Conservation (phyloP, 2,329 filamentous ascomycete genomes). For the Hymenotorrendiella dingleyae region DNA sequence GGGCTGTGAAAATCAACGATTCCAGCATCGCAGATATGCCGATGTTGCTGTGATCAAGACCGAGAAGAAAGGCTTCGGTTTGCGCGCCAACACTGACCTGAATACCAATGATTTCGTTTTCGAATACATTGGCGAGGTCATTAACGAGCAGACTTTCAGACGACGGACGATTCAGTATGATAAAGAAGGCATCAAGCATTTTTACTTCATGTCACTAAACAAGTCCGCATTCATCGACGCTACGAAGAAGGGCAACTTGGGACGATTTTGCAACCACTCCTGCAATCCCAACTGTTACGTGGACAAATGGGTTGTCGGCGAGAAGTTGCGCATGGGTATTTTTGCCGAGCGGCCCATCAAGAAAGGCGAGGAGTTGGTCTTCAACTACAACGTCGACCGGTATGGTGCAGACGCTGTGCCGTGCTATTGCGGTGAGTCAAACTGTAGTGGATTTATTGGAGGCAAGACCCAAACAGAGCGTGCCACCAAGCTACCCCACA, state of each 20-base stretch:
- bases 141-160: conserved; percentile 85
- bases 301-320: conserved; percentile 98
- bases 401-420: conserved; percentile 96
- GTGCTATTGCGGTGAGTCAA: conserved; percentile 91
- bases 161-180: conserved; percentile 91
- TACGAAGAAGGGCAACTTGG: conserved; percentile 92
- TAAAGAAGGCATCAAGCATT: conserved; percentile 94
- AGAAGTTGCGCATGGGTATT: conserved; percentile 97
- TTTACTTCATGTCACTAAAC: conserved; percentile 99
- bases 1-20: conserved; percentile 89
- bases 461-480: conserved; percentile 97
- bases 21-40: conserved; percentile 85
- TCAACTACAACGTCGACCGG: conserved; percentile 99
- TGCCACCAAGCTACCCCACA: conserved; percentile 82
- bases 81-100: conserved; percentile 74
- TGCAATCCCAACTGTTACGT: conserved; percentile 99
- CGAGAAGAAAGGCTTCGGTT: conserved; percentile 92
- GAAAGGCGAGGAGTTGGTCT: conserved; percentile 90
- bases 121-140: conserved; percentile 97
- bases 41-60: conserved; percentile 94
- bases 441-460: conserved; percentile 94
- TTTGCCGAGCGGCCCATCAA: conserved; percentile 82
- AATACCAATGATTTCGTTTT: conserved; percentile 87
- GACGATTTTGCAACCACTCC: conserved; percentile 97
- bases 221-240: conserved; percentile 97